Conservation (phyloP, 257 asterid species). For the Solanum habrochaites region DNA sequence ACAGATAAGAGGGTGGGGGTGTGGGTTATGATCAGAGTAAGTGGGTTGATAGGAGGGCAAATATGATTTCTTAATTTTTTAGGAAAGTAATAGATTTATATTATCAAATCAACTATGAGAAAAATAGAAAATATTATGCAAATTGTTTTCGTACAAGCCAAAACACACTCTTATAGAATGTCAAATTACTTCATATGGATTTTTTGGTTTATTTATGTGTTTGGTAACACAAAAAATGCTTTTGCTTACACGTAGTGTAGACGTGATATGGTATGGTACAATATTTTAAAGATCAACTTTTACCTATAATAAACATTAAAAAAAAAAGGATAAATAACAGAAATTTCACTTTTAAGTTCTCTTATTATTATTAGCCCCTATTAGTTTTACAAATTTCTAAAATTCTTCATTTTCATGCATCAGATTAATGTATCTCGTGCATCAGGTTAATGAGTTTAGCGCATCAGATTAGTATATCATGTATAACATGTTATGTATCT, state of each 20-base stretch:
- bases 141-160: not conserved
- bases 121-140: not conserved
- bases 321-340: no score
- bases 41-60: not conserved
- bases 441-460: no score
- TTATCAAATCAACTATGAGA: not conserved
- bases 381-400: no score
- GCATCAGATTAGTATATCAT: no score
- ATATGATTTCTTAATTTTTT: not conserved
- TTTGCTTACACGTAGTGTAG: not conserved
- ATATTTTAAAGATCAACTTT: no score
- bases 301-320: no score
- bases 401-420: no score
- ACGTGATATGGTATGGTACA: not conserved
- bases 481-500: no score
- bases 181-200: not conserved
- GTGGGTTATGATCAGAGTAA: not conserved
- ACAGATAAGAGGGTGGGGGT: no score
- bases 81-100: no score
- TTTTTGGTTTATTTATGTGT: not conserved
- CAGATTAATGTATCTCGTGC: no score
- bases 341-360: no score
- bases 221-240: not conserved
- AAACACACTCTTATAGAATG: not conserved
- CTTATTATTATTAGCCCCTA: rapidly evolving